phyloP scores from a whole-genome alignment of 495 filamentous ascomycete genomes.

The Tuber borchii region DNA sequence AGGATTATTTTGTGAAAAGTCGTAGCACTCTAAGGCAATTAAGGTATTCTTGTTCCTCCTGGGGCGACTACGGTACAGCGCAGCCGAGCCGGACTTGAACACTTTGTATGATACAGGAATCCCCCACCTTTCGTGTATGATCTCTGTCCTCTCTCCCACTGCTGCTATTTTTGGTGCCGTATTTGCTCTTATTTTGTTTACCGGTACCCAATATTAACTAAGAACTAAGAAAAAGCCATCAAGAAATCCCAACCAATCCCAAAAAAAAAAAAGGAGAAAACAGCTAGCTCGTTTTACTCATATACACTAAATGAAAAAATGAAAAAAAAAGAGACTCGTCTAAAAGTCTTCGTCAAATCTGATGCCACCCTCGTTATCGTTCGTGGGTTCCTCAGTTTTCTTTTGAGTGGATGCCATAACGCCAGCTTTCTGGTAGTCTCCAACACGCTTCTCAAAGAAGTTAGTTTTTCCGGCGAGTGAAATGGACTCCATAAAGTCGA shows the following conservation, averaged over 20 bases:
- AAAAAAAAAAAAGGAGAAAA: background rate
- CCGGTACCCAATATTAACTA: background rate
- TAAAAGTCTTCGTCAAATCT: conserved; percentile 97
- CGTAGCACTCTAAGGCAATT: no score
- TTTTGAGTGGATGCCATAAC: conserved; percentile 94
- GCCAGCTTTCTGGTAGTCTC: conserved; percentile 98
- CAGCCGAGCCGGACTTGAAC: no score
- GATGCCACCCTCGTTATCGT: conserved; percentile 70
- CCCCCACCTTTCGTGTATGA: no score
- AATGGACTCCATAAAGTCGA: conserved; percentile 99
- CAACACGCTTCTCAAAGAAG: conserved; percentile 99
- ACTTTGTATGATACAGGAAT: no score
- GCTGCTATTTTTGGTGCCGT: no score
- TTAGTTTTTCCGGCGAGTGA: conserved; percentile 98
- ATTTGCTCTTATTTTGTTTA: no score
- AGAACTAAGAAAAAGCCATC: background rate
- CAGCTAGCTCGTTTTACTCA: background rate
- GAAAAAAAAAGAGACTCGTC: conserved; percentile 32
- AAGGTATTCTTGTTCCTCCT: no score
- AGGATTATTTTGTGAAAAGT: no score
- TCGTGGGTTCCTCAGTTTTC: conserved; percentile 53
- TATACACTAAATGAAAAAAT: background rate
- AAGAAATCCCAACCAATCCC: background rate
- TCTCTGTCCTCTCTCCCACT: no score
- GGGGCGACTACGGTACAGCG: no score